Evolutionary conservation across 2,329 filamentous ascomycete species (phyloP), one percentile per base, ranked within the genome.

Genomic region (Zopfia rhizophila): DNA sequence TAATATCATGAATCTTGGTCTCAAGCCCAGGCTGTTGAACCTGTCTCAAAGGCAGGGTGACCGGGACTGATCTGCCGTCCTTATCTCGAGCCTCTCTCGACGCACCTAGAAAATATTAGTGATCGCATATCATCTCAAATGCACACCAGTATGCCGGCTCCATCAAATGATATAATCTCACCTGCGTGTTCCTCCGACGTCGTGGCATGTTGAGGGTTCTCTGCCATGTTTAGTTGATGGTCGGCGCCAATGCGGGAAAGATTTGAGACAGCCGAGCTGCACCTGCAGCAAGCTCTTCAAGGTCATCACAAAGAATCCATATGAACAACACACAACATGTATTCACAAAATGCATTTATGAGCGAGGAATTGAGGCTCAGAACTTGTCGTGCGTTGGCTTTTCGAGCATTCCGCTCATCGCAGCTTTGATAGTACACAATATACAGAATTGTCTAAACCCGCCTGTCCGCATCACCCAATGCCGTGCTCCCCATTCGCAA

Each of bases 1-100:
- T 84, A 53, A 84, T 81, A 64, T 85, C 79, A 58, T 73, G 71
- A 48, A 75, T 69, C 38, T 69, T 70, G 36, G 73, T 69, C 51
- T 70, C 63, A 48, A 61, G 49, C 22, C 38, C 48, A 13, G 45
- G 60, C 43, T 56, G 55, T 12, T 60, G 41, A 7, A 60, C 53
- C 55, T 64, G 65, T 48, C 67, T 63, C 56, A 68, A 51, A 19
- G 66, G 63, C 46, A 70, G 47, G 38, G 61, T 56, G 38, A 46
- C 51, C 24, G 51, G 43, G 17, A 54, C 45, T 45, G 53, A 31
- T 30, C 48, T 42, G 53, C 48, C 48, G 39, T 32, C 39, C 45
- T 50, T 48, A 48, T 55, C 45, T 24, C 45, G 51, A 39, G 48
- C 51, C 45, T 55, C 42, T 17, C 42, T 35, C 36, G 56, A 50